phyloP scores from a whole-genome alignment of 2,329 filamentous ascomycete genomes.

The Ceratocystis alfenasii region DNA sequence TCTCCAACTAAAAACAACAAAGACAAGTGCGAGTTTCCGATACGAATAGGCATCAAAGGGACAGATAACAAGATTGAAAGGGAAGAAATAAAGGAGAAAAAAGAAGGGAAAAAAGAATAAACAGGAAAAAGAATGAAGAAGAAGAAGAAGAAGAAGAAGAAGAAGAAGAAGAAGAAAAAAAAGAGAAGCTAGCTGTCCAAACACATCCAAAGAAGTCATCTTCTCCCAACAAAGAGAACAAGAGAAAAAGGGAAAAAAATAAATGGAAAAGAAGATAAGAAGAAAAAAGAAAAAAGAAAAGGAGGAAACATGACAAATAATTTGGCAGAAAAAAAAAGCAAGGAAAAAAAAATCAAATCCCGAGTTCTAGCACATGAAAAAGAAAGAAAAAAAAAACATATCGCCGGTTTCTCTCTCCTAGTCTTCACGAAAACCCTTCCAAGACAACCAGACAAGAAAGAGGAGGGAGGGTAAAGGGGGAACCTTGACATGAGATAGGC shows the following conservation, averaged over 20 bases:
- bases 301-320: conserved; percentile 22
- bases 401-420: conserved; percentile 23
- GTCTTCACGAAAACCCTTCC: too few species aligned
- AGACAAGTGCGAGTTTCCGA: background rate
- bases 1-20: conserved; percentile 6
- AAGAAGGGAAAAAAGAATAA: conserved; percentile 24
- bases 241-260: conserved; percentile 23
- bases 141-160: conserved; percentile 12
- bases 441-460: too few species aligned
- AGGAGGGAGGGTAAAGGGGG: too few species aligned
- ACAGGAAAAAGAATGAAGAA: conserved; percentile 18
- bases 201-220: conserved; percentile 23
- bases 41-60: conserved; percentile 9
- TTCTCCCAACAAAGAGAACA: conserved; percentile 21
- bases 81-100: conserved; percentile 23
- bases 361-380: conserved; percentile 22
- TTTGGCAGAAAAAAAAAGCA: conserved; percentile 20
- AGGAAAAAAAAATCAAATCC: conserved; percentile 21
- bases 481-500: too few species aligned
- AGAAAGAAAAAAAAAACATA: conserved; percentile 21
- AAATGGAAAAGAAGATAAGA: conserved; percentile 19
- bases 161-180: conserved; percentile 21
- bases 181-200: conserved; percentile 6
- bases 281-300: conserved; percentile 21
- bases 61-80: background rate